These are phyloP conservation scores for Raffaelea albimanens DNA, from an alignment of 2,329 filamentous ascomycete species.

Conservation along the genomic window DNA sequence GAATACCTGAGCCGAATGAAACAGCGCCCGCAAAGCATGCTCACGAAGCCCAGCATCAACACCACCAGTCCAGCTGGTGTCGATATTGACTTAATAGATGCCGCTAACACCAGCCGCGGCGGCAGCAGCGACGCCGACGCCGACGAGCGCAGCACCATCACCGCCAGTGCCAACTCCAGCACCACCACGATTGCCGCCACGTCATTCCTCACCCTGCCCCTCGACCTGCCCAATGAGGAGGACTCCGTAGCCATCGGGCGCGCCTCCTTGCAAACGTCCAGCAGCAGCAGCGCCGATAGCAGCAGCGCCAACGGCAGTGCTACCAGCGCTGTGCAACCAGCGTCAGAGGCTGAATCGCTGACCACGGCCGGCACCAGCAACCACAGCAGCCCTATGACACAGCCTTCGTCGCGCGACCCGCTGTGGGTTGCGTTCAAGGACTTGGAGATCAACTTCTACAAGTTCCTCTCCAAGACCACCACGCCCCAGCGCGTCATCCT, in stretches of 20 bases:
- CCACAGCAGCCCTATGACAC: slow-evolving; percentile 26
- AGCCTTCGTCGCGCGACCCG: slow-evolving; percentile 35
- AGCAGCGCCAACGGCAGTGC: slow-evolving; percentile 15
- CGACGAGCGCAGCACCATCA: slow-evolving; percentile 3
- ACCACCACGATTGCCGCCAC: background rate
- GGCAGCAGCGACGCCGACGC: background rate
- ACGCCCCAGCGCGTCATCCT: slow-evolving; percentile 62
- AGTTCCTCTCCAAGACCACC: slow-evolving; percentile 63
- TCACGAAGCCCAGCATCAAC: slow-evolving; percentile 26
- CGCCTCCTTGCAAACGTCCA: slow-evolving; percentile 16
- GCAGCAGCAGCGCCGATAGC: slow-evolving; percentile 15
- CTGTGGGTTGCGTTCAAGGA: slow-evolving; percentile 46
- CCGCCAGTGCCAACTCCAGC: background rate
- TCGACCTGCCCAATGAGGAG: background rate
- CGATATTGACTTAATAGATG: background rate
- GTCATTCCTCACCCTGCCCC: background rate
- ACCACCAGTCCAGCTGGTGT: background rate
- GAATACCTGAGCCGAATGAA: slow-evolving; percentile 44
- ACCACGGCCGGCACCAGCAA: slow-evolving; percentile 35
- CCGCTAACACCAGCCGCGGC: background rate
- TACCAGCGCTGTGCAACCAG: slow-evolving; percentile 12
- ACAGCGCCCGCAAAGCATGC: slow-evolving; percentile 31
- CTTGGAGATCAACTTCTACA: slow-evolving; percentile 37
- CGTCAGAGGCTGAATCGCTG: slow-evolving; percentile 21
- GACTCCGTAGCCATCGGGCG: background rate